These are phyloP conservation scores for Byssochlamys sp. DNA, from an alignment of 2,329 filamentous ascomycete genomes.

Conservation along the genomic window DNA sequence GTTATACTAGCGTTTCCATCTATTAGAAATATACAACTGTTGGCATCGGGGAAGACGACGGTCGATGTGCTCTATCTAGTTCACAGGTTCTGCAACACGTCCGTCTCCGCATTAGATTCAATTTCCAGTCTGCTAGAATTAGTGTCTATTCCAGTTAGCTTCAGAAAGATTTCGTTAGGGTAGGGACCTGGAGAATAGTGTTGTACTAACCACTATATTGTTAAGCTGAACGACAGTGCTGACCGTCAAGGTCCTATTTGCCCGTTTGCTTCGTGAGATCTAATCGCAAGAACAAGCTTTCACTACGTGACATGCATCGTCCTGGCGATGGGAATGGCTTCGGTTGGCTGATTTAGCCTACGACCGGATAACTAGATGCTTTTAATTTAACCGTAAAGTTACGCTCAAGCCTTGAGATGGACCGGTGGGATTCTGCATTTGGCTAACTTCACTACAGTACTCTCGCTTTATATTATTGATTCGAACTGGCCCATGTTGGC, in stretches of 20 bases:
- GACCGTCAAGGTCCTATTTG: too few species aligned
- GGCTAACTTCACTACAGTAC: not conserved
- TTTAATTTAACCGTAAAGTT: not conserved
- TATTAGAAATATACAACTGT: not conserved
- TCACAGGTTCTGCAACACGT: not conserved
- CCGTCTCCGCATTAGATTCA: too few species aligned
- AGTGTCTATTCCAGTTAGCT: too few species aligned
- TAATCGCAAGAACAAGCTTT: too few species aligned
- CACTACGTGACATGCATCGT: not conserved
- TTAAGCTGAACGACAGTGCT: too few species aligned
- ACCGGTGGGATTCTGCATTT: not conserved
- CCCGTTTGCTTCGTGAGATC: too few species aligned
- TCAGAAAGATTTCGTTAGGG: too few species aligned
- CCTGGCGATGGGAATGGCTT: not conserved
- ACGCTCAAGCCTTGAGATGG: not conserved
- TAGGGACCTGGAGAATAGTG: too few species aligned
- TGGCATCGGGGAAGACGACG: not conserved
- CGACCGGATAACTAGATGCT: not conserved
- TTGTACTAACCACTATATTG: too few species aligned
- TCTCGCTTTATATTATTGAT: too few species aligned
- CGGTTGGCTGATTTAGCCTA: not conserved
- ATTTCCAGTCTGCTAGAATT: too few species aligned
- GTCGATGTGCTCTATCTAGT: not conserved
- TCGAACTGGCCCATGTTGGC: not conserved
- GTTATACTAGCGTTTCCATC: slow-evolving; percentile 33